phyloP scores from a whole-genome alignment of 2,329 filamentous ascomycete genomes.

The Piedraia hortae region DNA sequence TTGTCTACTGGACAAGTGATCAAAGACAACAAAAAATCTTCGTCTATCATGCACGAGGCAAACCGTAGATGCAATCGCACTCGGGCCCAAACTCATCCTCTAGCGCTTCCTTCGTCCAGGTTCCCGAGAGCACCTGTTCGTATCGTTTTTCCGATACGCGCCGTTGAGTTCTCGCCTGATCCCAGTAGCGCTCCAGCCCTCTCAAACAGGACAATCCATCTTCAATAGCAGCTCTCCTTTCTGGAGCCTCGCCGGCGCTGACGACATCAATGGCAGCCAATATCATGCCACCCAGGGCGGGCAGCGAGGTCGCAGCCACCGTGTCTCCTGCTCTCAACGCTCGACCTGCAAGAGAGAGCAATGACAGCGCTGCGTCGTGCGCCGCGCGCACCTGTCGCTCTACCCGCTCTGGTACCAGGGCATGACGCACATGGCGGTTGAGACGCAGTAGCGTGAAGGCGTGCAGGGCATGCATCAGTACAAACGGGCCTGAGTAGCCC shows the following conservation, averaged over 20 bases:
- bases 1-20: too few species aligned
- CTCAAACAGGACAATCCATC: constrained; percentile 27
- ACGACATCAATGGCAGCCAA: constrained; percentile 39
- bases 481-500: constrained; percentile 29
- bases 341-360: constrained; percentile 17
- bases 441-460: constrained; percentile 35
- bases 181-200: constrained; percentile 31
- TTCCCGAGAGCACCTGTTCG: constrained; percentile 16
- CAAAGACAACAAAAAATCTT: too few species aligned
- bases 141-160: constrained; percentile 22
- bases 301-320: constrained; percentile 8
- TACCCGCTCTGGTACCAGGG: constrained; percentile 17
- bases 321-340: constrained; percentile 5
- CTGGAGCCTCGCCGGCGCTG: constrained; percentile 30
- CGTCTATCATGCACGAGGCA: constrained; percentile 9
- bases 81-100: constrained; percentile 8
- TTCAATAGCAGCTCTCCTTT: too few species aligned
- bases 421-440: constrained; percentile 29
- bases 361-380: constrained; percentile 24
- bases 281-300: constrained; percentile 33
- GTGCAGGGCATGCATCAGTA: constrained; percentile 40
- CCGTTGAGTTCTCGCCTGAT: constrained; percentile 25
- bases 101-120: constrained; percentile 11
- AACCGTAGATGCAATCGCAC: constrained; percentile 12
- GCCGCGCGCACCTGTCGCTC: constrained; percentile 22